Evolutionary conservation across 2,329 filamentous ascomycete genomes (phyloP), one percentile per base, ranked within the genome.

Genomic region (Penicillium polonicum): DNA sequence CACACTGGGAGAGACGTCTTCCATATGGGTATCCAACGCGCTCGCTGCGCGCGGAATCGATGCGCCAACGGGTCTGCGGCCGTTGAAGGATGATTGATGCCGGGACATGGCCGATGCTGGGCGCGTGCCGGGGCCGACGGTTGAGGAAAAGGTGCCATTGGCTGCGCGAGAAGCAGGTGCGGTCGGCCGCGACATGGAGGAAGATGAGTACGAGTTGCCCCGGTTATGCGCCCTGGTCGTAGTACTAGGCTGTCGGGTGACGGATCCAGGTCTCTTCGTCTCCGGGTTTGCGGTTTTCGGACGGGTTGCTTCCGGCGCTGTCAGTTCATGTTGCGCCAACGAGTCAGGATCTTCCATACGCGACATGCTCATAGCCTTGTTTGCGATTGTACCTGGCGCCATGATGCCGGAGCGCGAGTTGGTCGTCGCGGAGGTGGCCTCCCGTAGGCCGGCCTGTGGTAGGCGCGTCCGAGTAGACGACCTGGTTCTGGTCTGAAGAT

Each of bases 71-170:
- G 77, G 70, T 67, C 80, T 81, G 53, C 79, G 76, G 43, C 81
- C 74, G 60, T 82, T 75, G 63, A 83, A 75, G 36, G 84, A 78
- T 7, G 83, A 80, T 60, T 83, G 79, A 3, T 83, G 79, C 53
- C 84, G 82, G 31, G 71, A 79, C 59, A 70, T 65, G 36, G 69
- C 74, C 58, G 77, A 72, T 6, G 76, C 73, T 15, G 82, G 78
- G 62, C 85, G 81, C 19, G 72, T 65, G 15, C 78, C 80, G 13
- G 81, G 79, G 1, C 86, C 85, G 29, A 85, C 72, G 65, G 83
- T 88, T 60, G 80, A 83, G 15, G 83, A 79, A 61, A 86, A 85
- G 60, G 77, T 79, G 61, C 76, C 80, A 52, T 77, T 76, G 48
- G 77, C 73, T 56, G 76, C 72, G 63, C 79, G 78, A 35, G 76